A percentile compares a stretch with the other conserved stretches of the same genome.
These are phyloP conservation scores for Phoma herbarum DNA, from an alignment of 2,329 filamentous ascomycete genomes.

Conservation along the genomic window DNA sequence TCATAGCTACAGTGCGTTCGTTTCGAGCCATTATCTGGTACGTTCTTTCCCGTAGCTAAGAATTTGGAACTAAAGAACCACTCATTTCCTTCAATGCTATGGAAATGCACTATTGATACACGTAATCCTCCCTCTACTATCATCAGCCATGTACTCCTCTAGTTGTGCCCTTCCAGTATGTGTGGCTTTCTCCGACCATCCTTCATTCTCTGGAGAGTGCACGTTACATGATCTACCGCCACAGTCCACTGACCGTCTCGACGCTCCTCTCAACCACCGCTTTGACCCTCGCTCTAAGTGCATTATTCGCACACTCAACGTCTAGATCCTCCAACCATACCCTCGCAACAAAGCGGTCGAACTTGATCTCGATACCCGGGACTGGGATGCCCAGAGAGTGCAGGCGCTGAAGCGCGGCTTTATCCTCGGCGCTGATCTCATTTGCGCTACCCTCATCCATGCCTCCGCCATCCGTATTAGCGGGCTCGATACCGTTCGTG, in stretches of 20 bases:
- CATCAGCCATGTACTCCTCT: background rate
- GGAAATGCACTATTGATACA: background rate
- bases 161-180: no score
- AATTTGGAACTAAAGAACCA: no score
- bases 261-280: slow-evolving; percentile 90
- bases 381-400: slow-evolving; percentile 89
- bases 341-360: slow-evolving; percentile 86
- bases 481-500: slow-evolving; percentile 5
- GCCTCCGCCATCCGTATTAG: slow-evolving; percentile 1
- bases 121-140: background rate
- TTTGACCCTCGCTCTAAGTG: slow-evolving; percentile 82
- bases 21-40: no score
- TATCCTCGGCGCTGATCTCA: slow-evolving; percentile 35
- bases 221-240: slow-evolving; percentile 27
- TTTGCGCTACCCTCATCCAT: slow-evolving; percentile 11
- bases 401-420: slow-evolving; percentile 75
- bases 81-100: background rate
- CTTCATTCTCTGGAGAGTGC: background rate
- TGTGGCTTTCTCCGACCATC: no score
- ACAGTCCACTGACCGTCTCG: slow-evolving; percentile 71
- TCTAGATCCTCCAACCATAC: slow-evolving; percentile 94
- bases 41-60: no score
- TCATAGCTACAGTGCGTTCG: no score
- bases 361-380: slow-evolving; percentile 83
- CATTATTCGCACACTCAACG: slow-evolving; percentile 82